Evolutionary conservation across 1,284 basidiomycete species (phyloP).

Genomic region (Paramarasmius palmivorus): DNA sequence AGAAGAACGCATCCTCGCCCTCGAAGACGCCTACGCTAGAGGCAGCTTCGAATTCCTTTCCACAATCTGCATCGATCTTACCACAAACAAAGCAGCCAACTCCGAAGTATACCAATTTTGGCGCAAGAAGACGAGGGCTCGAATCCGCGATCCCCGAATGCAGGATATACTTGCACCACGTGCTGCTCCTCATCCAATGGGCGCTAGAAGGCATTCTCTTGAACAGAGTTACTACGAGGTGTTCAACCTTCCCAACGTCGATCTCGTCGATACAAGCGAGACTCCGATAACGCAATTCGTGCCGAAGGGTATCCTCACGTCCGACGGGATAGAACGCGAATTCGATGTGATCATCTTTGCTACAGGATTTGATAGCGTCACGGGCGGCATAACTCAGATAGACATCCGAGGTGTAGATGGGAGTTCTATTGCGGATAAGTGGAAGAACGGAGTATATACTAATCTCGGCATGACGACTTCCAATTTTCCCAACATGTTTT

Average conservation of each 20-base stretch:
- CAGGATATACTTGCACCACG: constrained; percentile 24
- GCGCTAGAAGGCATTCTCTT: constrained; percentile 20
- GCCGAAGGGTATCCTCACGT: constrained; percentile 20
- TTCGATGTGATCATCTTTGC: constrained; percentile 25
- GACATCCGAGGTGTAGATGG: constrained; percentile 23
- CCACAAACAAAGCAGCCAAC: constrained; percentile 19
- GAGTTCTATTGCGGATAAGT: constrained; percentile 21
- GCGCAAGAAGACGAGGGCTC: constrained; percentile 18
- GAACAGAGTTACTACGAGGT: constrained; percentile 26
- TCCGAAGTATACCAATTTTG: constrained; percentile 25
- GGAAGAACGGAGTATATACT: constrained; percentile 22
- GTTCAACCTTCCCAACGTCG: constrained; percentile 25
- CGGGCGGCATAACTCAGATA: constrained; percentile 25
- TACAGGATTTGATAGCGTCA: constrained; percentile 27
- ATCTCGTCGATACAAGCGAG: constrained; percentile 22
- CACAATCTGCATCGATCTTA: constrained; percentile 19
- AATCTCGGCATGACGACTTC: constrained; percentile 23
- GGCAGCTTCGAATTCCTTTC: constrained; percentile 25
- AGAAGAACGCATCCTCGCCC: too few relatives aligned
- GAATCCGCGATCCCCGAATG: too few relatives aligned
- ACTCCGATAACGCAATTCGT: constrained; percentile 23
- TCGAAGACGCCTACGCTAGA: constrained; percentile 18
- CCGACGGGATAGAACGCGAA: constrained; percentile 22
- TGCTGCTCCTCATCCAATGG: constrained; percentile 21
- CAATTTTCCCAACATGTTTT: constrained; percentile 27